Evolutionary conservation across 768 basidiomycete genomes (phyloP), one percentile per base, ranked within the genome.

Genomic region (Phaeotremella fagi): DNA sequence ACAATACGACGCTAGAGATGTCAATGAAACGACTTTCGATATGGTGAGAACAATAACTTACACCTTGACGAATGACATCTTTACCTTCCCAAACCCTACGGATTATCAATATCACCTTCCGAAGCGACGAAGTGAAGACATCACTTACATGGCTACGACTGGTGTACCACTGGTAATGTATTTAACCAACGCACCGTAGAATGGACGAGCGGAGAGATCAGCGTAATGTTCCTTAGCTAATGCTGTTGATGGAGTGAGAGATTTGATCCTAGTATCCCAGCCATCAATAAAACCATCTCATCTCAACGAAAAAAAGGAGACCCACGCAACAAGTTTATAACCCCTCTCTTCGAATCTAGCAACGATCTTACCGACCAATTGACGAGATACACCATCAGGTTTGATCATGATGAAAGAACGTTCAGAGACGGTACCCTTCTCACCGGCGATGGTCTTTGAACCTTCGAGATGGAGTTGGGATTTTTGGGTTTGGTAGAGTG

Each of bases 401-500:
- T 70, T 70, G 68, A 70, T 70, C 68, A 70, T 70, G 59, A 70
- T 58, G 57, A 70, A 70, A 35, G 63, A 64, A 48, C 65, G 44
- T 55, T 70, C 68, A 41, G 54, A 52, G 45, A 50, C 63, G 35
- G 62, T 70, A 22, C 65, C 65, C 57, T 70, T 66, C 59, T 70
- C 68, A 7, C 68, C 68, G 16, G 68, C 68, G 47, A 70, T 64
- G 25, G 63, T 70, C 65, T 70, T 66, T 33, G 55, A 27, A n/a
- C 63, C 64, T 28, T 67, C 65, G 45, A 66, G 60, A 29, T 59
- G 20, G 14, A 63, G 22, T 20, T 64, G 65, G 14, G 52, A 45
- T 25, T 50, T 51, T 16, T 35, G 36, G 18, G 38, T 37, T 53
- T 67, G 51, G 63, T 67, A 70, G 31, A 62, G 35, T 18, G 62